Percentiles rank a stretch among this genome's conserved stretches.
Conservation (phyloP, 768 basidiomycete species). For the Saitozyma sp. region DNA sequence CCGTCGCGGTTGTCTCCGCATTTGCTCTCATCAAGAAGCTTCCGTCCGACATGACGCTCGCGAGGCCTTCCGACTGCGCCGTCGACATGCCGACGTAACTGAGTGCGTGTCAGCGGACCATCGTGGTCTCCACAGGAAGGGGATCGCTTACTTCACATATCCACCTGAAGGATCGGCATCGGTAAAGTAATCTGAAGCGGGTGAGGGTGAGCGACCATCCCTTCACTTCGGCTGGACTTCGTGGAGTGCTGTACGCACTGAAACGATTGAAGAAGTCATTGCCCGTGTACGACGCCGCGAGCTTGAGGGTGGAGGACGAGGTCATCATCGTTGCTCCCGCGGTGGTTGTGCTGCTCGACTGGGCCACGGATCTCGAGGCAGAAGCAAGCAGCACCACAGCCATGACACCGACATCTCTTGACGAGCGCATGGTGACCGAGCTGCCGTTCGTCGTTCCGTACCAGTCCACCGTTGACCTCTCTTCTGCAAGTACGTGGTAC, state of each 20-base stretch:
- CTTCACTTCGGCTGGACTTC: neutral
- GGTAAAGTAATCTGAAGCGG: slow-evolving; percentile 42
- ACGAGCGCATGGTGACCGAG: too few relatives aligned
- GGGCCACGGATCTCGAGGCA: too few relatives aligned
- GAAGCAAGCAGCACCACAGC: too few relatives aligned
- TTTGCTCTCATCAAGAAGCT: slow-evolving; percentile 47
- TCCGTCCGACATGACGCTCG: slow-evolving; percentile 24
- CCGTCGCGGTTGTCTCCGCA: slow-evolving; percentile 30
- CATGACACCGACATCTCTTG: too few relatives aligned
- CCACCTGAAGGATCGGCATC: slow-evolving; percentile 46
- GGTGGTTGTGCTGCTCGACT: too few relatives aligned
- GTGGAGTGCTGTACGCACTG: neutral
- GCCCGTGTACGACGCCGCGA: slow-evolving; percentile 47
- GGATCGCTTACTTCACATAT: slow-evolving; percentile 35
- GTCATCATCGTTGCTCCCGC: slow-evolving; percentile 7
- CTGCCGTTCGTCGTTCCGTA: too few relatives aligned
- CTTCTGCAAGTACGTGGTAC: too few relatives aligned
- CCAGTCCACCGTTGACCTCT: too few relatives aligned
- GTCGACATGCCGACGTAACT: neutral
- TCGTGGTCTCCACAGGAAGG: too few relatives aligned
- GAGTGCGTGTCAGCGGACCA: too few relatives aligned
- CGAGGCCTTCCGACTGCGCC: slow-evolving; percentile 29
- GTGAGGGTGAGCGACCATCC: neutral
- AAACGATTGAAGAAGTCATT: slow-evolving; percentile 42
- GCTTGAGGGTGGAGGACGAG: slow-evolving; percentile 31